Evolutionary conservation across 2,329 filamentous ascomycete species (phyloP), one percentile per base, ranked within the genome.

Genomic region (Microcera coccophila): DNA sequence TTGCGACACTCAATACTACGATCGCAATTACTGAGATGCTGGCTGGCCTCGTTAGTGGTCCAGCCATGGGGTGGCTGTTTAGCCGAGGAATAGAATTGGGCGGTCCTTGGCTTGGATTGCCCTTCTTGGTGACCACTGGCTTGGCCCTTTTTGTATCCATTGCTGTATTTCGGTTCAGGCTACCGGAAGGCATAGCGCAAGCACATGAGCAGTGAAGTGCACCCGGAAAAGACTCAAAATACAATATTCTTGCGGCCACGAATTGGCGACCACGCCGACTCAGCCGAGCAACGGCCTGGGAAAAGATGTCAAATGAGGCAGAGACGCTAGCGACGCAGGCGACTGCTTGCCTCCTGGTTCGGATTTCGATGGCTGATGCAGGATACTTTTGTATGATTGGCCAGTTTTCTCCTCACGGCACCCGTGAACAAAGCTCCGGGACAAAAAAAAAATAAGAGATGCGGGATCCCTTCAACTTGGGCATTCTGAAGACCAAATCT

Each of bases 1-100:
- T 79, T 11, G 78, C 74, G 17, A 71, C 72, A 0, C 61, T 79
- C 18, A 81, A 79, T 54, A 74, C 72, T 4, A 62, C 75, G 4
- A 63, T 81, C 9, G 67, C 70, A 3, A 64, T 78, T 18, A 55
- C 75, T 22, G 75, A 81, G 47, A 72, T 68, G 8, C 31, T 71
- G 10, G 72, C 76, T n/a, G 50, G 69, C 2, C 68, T 78, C 45
- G 37, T 72, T 4, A 69, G 68, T 0, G 65, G 68, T 1, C 76
- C 76, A 0, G 46, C 71, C 0, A 60, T 80, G 24, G 73, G 72
- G 2, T 64, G 61, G 54, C 54, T 76, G 5, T 67, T 80, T 29
- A 63, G 67, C 26, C 49, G 58, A 2, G 77, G 76, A 0, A 54
- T 78, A 36, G 50, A 68, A 10, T 35, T 71, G 1, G 76, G 75